Evolutionary conservation across 129 eudicot species (phyloP), one percentile per base, ranked within the genome.

Genomic region (Cynara cardunculus): DNA sequence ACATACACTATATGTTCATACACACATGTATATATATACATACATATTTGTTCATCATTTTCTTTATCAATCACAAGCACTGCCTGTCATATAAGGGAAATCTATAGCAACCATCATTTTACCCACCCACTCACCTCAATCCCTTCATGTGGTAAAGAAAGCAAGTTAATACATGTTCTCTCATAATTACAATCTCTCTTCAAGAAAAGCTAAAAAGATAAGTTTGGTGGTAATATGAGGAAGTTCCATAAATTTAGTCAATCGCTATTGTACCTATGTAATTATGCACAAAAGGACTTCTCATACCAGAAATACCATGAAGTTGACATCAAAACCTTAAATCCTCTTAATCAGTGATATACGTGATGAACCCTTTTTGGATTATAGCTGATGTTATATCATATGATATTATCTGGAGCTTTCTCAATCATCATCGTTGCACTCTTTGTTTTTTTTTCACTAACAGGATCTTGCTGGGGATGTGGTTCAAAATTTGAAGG

Each of bases 391-490:
- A 59, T 59, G 66, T 59, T 59, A 59, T 76, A 35, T 76, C 10
- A 69, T 34, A 30, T 18, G 11, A 19, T 26, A 22, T 28, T 12
- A 25, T 79, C 16, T 31, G 8, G 46, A 49, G 73, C 39, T 59
- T 61, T 74, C 22, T 69, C 9, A 39, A 27, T 27, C 28, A 31
- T 75, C 56, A 21, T 18, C n/a, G 35, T 28, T 30, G 67, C 14
- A 41, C 68, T 24, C 13, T 30, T 78, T 18, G 19, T 26, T 65
- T 13, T 81, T 28, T 78, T 30, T 35, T 59, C 34, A 25, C 70
- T 56, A 25, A 72, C 89, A 96, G 99, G 99, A 92, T 61, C 99
- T 96, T 73, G 97, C 98, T 68, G 99, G 99, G 34, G 99, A 96
- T 25, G 89, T 84, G 74, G 87, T 86, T 69, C 88, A 89, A 34